Conservation (phyloP, 2,329 filamentous ascomycete species). For the Rhynchosporium secalis region DNA sequence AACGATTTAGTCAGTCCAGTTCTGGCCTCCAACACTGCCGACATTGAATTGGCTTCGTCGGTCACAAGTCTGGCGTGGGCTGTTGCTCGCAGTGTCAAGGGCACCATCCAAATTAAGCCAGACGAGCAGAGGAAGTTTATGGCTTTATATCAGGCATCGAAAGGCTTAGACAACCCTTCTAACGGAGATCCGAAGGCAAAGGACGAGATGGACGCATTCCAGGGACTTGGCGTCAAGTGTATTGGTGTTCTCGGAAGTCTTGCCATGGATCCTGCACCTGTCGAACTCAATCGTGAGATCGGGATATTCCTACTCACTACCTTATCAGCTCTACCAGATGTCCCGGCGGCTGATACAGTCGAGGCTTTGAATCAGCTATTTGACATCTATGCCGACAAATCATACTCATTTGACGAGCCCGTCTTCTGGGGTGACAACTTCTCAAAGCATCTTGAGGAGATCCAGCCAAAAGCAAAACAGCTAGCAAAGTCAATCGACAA, state of each 20-base stretch:
- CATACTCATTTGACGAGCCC: slow-evolving; percentile 55
- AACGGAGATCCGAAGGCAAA: slow-evolving; percentile 25
- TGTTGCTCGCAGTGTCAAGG: slow-evolving; percentile 55
- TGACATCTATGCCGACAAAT: slow-evolving; percentile 66
- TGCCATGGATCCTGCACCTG: slow-evolving; percentile 55
- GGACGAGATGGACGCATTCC: slow-evolving; percentile 54
- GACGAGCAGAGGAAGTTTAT: slow-evolving; percentile 65
- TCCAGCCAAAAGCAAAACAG: slow-evolving; percentile 53
- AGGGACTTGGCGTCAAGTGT: slow-evolving; percentile 62
- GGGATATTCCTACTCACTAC: slow-evolving; percentile 62
- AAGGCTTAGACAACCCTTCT: slow-evolving; percentile 38
- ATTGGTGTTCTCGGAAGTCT: slow-evolving; percentile 66
- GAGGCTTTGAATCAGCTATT: slow-evolving; percentile 67
- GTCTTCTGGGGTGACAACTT: slow-evolving; percentile 67
- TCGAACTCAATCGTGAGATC: slow-evolving; percentile 59
- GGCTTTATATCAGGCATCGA: slow-evolving; percentile 62
- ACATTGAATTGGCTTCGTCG: slow-evolving; percentile 61
- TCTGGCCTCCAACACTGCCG: slow-evolving; percentile 59
- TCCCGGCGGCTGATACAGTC: slow-evolving; percentile 57
- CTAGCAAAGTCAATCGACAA: slow-evolving; percentile 63
- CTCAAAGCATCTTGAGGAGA: slow-evolving; percentile 57
- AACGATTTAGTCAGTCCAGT: slow-evolving; percentile 55
- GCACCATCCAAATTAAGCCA: slow-evolving; percentile 48
- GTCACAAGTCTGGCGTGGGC: slow-evolving; percentile 68
- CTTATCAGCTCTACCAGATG: slow-evolving; percentile 52